Evolutionary conservation across 192 early-diverging fungal species (phyloP).

Genomic region (Spizellomyces punctatus): DNA sequence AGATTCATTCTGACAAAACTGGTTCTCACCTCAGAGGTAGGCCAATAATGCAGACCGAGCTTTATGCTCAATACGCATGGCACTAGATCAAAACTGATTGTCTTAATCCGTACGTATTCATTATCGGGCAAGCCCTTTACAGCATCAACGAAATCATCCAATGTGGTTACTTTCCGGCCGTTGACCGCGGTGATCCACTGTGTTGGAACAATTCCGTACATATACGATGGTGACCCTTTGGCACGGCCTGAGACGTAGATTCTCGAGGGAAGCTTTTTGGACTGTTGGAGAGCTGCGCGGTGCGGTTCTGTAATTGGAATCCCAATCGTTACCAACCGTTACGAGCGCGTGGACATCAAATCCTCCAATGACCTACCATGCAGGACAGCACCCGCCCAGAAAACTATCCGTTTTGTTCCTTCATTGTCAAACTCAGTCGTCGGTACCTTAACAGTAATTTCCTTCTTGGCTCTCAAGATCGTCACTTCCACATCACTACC

Average conservation of each 20-base stretch:
- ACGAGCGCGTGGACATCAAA: no score
- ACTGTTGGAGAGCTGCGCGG: slow-evolving; percentile 50
- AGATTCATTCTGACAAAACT: neutral
- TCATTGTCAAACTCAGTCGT: slow-evolving; percentile 50
- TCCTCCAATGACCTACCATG: neutral
- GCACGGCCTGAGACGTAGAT: slow-evolving; percentile 48
- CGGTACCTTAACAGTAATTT: slow-evolving; percentile 64
- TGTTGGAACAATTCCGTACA: slow-evolving; percentile 49
- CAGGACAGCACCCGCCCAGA: slow-evolving; percentile 72
- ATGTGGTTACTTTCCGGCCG: slow-evolving; percentile 60
- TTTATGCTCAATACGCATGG: slow-evolving; percentile 75
- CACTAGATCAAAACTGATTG: slow-evolving; percentile 77
- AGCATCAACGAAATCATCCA: slow-evolving; percentile 76
- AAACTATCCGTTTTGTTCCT: slow-evolving; percentile 65
- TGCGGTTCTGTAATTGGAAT: slow-evolving; percentile 41
- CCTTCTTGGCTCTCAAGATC: slow-evolving; percentile 74
- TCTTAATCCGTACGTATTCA: slow-evolving; percentile 71
- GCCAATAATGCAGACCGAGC: slow-evolving; percentile 72
- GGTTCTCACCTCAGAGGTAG: slow-evolving; percentile 40
- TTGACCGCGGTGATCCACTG: slow-evolving; percentile 53
- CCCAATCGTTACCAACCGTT: no score
- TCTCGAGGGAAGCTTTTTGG: slow-evolving; percentile 37
- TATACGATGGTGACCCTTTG: slow-evolving; percentile 51
- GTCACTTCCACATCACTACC: slow-evolving; percentile 33
- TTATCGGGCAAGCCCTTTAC: slow-evolving; percentile 60